Percentiles rank a stretch among this genome's conserved stretches.
These are phyloP conservation scores for Lactarius quietus DNA, from an alignment of 768 basidiomycete genomes.

Conservation along the genomic window DNA sequence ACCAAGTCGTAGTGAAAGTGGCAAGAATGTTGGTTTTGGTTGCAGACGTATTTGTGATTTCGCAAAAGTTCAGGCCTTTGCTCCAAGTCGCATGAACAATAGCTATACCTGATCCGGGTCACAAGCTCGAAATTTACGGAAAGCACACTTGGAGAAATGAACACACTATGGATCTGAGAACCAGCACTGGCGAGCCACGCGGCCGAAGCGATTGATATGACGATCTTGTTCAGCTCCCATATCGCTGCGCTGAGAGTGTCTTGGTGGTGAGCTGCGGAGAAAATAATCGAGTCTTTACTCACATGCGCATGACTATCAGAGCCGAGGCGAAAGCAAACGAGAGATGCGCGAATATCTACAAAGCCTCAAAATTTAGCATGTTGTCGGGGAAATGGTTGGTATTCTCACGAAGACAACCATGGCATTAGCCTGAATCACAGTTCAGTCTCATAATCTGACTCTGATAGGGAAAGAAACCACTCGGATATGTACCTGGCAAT, in stretches of 20 bases:
- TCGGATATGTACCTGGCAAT: not conserved
- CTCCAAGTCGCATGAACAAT: not conserved
- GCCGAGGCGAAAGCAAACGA: slow-evolving; percentile 8
- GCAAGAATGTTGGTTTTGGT: not conserved
- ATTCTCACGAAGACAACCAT: not conserved
- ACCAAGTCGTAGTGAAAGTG: slow-evolving; percentile 3
- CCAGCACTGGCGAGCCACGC: not conserved
- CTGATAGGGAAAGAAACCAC: not conserved
- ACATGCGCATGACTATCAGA: slow-evolving; percentile 22
- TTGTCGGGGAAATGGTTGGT: not conserved
- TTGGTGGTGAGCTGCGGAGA: not conserved
- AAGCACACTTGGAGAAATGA: not conserved
- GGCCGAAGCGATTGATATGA: not conserved
- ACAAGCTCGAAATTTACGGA: not conserved
- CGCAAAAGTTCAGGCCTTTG: not conserved
- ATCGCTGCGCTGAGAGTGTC: slow-evolving; percentile 1
- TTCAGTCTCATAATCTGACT: not conserved
- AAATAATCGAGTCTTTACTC: not conserved
- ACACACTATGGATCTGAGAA: not conserved
- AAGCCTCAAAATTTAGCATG: not conserved
- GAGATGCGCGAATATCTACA: not conserved
- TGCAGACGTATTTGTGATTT: not conserved
- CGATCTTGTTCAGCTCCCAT: slow-evolving; percentile 6
- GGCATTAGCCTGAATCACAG: not conserved
- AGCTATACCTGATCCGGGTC: not conserved